These are phyloP conservation scores for Lentinus polychrous DNA, from an alignment of 1,284 basidiomycete genomes.

Conservation along the genomic window DNA sequence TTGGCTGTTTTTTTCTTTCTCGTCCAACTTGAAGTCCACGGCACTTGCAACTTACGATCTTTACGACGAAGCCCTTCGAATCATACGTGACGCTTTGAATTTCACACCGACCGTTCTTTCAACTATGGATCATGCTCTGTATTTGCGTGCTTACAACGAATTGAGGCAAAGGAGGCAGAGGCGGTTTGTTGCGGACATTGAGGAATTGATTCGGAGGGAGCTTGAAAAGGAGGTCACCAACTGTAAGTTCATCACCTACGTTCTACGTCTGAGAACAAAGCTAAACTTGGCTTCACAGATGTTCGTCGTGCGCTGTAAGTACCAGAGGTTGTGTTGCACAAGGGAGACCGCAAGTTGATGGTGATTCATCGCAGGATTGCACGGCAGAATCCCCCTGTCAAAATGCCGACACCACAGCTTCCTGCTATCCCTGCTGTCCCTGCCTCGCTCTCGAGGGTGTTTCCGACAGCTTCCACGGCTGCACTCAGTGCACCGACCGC, in stretches of 20 bases:
- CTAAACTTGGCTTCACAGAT: not conserved
- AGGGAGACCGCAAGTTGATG: no score
- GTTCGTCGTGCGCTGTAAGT: no score
- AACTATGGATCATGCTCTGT: slow-evolving; percentile 1
- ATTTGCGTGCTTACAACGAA: not conserved
- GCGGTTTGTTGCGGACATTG: not conserved
- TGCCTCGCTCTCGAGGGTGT: not conserved
- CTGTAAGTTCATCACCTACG: not conserved
- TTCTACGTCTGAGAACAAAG: no score
- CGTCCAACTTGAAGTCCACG: slow-evolving; percentile 3
- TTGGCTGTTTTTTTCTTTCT: not conserved
- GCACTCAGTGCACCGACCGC: no score
- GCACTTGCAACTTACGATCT: slow-evolving; percentile 1
- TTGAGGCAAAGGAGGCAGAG: not conserved
- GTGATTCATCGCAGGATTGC: no score
- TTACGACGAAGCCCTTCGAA: not conserved
- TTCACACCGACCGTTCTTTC: slow-evolving; percentile 1
- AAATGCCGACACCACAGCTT: no score
- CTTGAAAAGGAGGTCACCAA: not conserved
- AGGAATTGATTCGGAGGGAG: not conserved
- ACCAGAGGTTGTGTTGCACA: no score
- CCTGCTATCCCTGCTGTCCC: not conserved
- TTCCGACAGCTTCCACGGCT: not conserved
- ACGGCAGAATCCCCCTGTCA: no score
- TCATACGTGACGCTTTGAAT: not conserved